Evolutionary conservation across 2,329 filamentous ascomycete genomes (phyloP).

Genomic region (Sclerotinia spermophila): DNA sequence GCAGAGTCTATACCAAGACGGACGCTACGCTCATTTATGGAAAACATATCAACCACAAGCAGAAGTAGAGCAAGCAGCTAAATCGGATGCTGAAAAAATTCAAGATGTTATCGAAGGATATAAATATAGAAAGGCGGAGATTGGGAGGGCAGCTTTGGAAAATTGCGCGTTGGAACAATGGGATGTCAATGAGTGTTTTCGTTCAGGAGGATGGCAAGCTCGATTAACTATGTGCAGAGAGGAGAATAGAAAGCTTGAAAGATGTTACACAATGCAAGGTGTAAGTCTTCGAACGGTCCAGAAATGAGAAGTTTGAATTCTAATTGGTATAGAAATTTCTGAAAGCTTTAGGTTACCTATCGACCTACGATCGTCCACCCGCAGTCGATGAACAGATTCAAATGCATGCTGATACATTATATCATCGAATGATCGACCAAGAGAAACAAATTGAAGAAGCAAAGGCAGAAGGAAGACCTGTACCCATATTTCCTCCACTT

Average conservation of each 20-base stretch:
- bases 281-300: constrained; percentile 45
- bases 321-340: constrained; percentile 64
- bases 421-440: constrained; percentile 80
- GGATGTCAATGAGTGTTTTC: constrained; percentile 79
- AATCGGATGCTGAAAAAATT: constrained; percentile 76
- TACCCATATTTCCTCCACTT: constrained; percentile 57
- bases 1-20: constrained; percentile 62
- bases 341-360: constrained; percentile 83
- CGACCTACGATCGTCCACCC: constrained; percentile 58
- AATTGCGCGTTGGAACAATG: constrained; percentile 89
- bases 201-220: constrained; percentile 62
- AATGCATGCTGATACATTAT: constrained; percentile 91
- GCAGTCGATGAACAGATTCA: constrained; percentile 84
- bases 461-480: constrained; percentile 55
- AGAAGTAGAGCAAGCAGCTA: constrained; percentile 64
- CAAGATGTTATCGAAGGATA: constrained; percentile 76
- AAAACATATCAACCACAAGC: constrained; percentile 77
- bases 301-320: neutral
- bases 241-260: constrained; percentile 73
- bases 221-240: constrained; percentile 75
- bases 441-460: constrained; percentile 71
- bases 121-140: constrained; percentile 74
- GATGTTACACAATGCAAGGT: constrained; percentile 85
- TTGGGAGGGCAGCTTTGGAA: constrained; percentile 80
- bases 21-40: constrained; percentile 84